Evolutionary conservation across 345 rosid genomes (phyloP).

Genomic region (Zanthoxylum bungeanum): DNA sequence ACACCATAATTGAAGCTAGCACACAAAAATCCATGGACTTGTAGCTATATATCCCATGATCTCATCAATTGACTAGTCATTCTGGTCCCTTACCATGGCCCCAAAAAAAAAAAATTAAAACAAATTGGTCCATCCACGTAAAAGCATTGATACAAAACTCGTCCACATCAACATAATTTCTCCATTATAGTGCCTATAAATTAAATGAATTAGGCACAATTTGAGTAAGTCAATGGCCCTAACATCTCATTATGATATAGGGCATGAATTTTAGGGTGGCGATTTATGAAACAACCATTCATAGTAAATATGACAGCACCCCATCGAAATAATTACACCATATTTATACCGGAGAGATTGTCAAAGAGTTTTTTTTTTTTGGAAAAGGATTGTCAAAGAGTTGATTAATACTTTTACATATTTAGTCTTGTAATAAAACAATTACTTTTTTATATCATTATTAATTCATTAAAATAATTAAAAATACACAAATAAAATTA

Average conservation of each 20-base stretch:
- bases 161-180: slow-evolving; percentile 26
- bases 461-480: no score
- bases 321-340: background rate
- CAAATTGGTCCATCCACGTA: background rate
- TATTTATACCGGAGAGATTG: background rate
- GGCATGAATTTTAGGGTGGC: slow-evolving; percentile 24
- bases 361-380: no score
- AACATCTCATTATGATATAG: slow-evolving; percentile 11
- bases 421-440: no score
- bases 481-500: no score
- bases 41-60: background rate
- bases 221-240: slow-evolving; percentile 28
- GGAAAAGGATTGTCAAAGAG: no score
- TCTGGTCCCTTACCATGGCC: slow-evolving; percentile 11
- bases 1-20: background rate
- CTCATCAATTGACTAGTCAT: background rate
- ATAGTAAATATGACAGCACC: background rate
- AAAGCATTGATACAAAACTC: background rate
- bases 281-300: background rate
- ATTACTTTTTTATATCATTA: no score
- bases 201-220: slow-evolving; percentile 27
- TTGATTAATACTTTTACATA: no score
- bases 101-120: no score
- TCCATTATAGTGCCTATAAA: slow-evolving; percentile 14
- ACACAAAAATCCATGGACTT: slow-evolving; percentile 1